Evolutionary conservation across 1,139 yeast genomes (phyloP).

Genomic region (Yamadazyma conglobata): DNA sequence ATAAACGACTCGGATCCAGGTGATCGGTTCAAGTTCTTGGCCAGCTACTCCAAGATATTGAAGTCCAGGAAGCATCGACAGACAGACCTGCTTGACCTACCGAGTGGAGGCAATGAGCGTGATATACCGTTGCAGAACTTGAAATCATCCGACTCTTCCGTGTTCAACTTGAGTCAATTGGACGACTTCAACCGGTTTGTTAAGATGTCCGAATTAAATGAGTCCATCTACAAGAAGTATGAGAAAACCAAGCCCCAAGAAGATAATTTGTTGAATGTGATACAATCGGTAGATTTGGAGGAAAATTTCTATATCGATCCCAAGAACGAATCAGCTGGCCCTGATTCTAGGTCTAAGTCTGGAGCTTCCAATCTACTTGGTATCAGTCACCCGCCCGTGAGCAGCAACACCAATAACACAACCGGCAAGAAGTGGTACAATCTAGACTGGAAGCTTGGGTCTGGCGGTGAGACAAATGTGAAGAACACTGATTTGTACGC

Average conservation of each 20-base stretch:
- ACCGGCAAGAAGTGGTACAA: slow-evolving; percentile 13
- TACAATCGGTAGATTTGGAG: slow-evolving; percentile 27
- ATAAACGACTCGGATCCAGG: slow-evolving; percentile 12
- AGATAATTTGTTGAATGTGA: slow-evolving; percentile 27
- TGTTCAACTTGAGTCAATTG: slow-evolving; percentile 32
- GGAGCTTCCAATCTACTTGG: slow-evolving; percentile 6
- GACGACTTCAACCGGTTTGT: slow-evolving; percentile 38
- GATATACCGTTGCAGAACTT: slow-evolving; percentile 28
- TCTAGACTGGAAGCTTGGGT: slow-evolving; percentile 12
- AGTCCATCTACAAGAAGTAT: slow-evolving; percentile 23
- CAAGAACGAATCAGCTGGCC: slow-evolving; percentile 12
- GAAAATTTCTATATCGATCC: slow-evolving; percentile 27
- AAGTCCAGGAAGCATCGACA: slow-evolving; percentile 12
- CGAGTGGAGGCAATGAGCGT: slow-evolving; percentile 8
- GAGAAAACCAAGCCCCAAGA: slow-evolving; percentile 12
- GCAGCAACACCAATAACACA: slow-evolving; percentile 2
- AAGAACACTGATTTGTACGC: slow-evolving; percentile 11
- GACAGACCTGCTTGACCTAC: slow-evolving; percentile 12
- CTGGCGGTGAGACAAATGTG: slow-evolving; percentile 7
- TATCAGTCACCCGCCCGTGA: too few relatives aligned
- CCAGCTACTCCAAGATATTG: slow-evolving; percentile 23
- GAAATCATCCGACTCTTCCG: slow-evolving; percentile 21
- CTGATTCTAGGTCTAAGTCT: slow-evolving; percentile 8
- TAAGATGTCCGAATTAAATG: slow-evolving; percentile 36
- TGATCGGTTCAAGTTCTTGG: slow-evolving; percentile 30